Base-by-base conservation (phyloP, 371 early-diverging fungal genomes). In the Mortierella sp. region DNA sequence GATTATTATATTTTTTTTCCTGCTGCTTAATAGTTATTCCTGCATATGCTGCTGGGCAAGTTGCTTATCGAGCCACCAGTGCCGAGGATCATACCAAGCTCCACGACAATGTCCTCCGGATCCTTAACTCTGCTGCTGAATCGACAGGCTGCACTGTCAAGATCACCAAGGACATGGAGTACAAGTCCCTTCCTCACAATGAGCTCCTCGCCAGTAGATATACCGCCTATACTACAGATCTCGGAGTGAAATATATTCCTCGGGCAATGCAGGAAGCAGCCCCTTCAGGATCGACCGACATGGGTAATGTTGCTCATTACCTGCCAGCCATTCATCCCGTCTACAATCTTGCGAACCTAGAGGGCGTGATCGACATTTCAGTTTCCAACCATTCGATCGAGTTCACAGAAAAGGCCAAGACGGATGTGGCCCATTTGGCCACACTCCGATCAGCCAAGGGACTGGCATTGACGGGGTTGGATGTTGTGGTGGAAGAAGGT, bases 91-190 rank as follows among this genome's bases (percentile, higher is more conserved):
- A 93, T 7, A 50, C 50, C 4, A 72, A 80, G 31, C 58, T 93
- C 19, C 82, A 80, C 39, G 69, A 60, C 17, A 79, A 82, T 23
- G 80, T 93, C 0, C 54, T 84, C 17, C 79, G 79, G 23, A 84
- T 88, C 41, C 86, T 94, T 70, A 80, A 86, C 49, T 88, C 88
- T 5, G 89, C 89, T 12, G 92, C 90, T 12, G 54, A 70, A 21
- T 83, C 91, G 9, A 87, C 91, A 17, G 93, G 92, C 9, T 91
- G 92, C 55, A 82, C 84, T n/a, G 80, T 81, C 56, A 86, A 81
- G 52, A 70, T 85, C 9, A 79, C 59, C 1, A 81, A 84, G 79
- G 83, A 82, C 46, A 63, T 75, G 63, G 78, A 82, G 49, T 85
- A 83, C 65, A 70, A 80, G 58, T 81, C 86, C 47, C 78, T 85